These are phyloP conservation scores for Withania somnifera DNA, from an alignment of 305 asterid genomes.

Conservation along the genomic window DNA sequence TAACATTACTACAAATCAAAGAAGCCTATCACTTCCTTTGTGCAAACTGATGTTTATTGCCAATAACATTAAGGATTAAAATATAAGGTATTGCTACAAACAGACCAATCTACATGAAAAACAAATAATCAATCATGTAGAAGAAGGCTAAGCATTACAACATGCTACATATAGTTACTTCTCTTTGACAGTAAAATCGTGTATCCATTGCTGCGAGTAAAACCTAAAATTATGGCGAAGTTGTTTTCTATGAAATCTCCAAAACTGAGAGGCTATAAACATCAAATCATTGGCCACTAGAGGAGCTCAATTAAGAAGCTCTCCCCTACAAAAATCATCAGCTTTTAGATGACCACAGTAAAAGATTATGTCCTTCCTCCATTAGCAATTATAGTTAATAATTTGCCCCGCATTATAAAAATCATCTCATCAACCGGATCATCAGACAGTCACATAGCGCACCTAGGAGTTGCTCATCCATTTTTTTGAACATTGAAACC, in stretches of 20 bases:
- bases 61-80: no score
- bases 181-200: no score
- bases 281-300: constrained; percentile 33
- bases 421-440: constrained; percentile 41
- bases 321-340: constrained; percentile 45
- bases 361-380: constrained; percentile 42
- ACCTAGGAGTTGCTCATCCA: constrained; percentile 42
- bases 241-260: constrained; percentile 39
- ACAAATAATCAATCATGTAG: no score
- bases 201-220: constrained; percentile 41
- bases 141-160: no score
- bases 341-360: constrained; percentile 26
- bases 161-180: no score
- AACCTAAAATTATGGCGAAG: constrained; percentile 39
- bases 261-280: constrained; percentile 36
- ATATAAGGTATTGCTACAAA: no score
- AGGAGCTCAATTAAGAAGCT: constrained; percentile 47
- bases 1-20: no score
- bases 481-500: constrained; percentile 46
- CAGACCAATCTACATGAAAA: no score
- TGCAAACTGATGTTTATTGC: no score
- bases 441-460: constrained; percentile 42
- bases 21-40: no score
- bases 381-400: constrained; percentile 26
- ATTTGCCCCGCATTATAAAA: constrained; percentile 33